Base-by-base conservation (phyloP, 2,329 filamentous ascomycete genomes). In the Penicillium sp. region DNA sequence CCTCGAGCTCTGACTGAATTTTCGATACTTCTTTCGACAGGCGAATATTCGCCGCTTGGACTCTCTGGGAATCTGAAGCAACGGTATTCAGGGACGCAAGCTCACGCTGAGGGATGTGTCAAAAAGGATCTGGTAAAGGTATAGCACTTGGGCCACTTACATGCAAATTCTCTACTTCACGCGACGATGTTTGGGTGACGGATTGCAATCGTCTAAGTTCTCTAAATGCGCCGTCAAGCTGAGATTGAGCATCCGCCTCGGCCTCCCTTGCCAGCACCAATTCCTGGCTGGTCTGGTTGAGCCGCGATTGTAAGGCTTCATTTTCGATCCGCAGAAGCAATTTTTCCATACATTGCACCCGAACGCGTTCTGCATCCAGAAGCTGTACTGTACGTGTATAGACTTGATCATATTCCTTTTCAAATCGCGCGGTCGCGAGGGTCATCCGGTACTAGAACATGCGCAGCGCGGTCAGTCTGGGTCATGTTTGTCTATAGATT, bases 241-340 rank as follows among this genome's bases (percentile, higher is more conserved):
- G 81, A 63, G 81, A 78, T 50, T 83, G 77, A 54, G 79, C 62
- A 8, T 75, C 70, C 9, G 69, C 70, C 58, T 74, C 72, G n/a
- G 64, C 80, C 58, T 83, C 82, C 31, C 83, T 78, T 3, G 82
- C 75, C 62, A 78, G 76, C 65, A 85, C 82, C 31, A 90, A 72
- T 44, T 81, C 76, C 66, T 86, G 85, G 55, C 90, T 84, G 48
- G 86, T 84, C 56, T 73, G 69, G 26, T 86, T 82, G 19, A 93
- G 75, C 65, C 89, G 84, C 49, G 88, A 85, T 66, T 87, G 85
- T 30, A 97, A 77, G 9, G 86, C 83, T 52, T 88, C 85, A 66
- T 90, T 91, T 65, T 96, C 90, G 66, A 93, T 88, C 64, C 89
- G 84, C n/a, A 91, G 81, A n/a, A 93, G 78, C 58, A 93, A 79